Evolutionary conservation across 2,329 filamentous ascomycete species (phyloP).

Genomic region (Aspergillus melleus): DNA sequence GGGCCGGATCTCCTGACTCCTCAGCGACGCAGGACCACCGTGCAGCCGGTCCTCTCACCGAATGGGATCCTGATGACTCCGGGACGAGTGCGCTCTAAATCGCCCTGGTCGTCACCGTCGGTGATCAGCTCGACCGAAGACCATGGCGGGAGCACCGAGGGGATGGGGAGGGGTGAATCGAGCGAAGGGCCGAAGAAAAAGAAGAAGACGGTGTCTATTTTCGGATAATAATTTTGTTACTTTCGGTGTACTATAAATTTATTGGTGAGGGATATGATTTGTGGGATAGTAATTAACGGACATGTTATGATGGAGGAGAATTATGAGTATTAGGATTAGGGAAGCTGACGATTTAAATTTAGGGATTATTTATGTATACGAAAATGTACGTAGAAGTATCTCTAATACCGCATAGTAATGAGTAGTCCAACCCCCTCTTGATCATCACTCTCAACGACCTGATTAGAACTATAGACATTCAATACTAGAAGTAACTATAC

Average conservation of each 20-base stretch:
- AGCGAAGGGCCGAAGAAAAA: neutral
- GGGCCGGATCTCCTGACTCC: slow-evolving; percentile 12
- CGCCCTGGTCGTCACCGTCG: slow-evolving; percentile 2
- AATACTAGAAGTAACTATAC: too few species aligned
- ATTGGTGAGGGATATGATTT: neutral
- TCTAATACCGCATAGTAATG: too few species aligned
- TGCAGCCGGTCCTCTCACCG: slow-evolving; percentile 14
- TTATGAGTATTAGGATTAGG: neutral
- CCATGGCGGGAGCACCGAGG: neutral
- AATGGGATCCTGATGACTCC: slow-evolving; percentile 23
- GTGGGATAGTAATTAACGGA: neutral
- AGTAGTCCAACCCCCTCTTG: too few species aligned
- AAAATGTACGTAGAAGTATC: too few species aligned
- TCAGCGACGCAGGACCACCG: slow-evolving; percentile 17
- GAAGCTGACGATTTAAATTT: neutral
- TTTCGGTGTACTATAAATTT: neutral
- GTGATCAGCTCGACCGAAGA: neutral
- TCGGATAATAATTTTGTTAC: neutral
- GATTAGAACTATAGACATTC: too few species aligned
- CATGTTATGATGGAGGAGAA: neutral
- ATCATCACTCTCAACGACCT: too few species aligned
- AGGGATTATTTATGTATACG: neutral
- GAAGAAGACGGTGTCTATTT: slow-evolving; percentile 10
- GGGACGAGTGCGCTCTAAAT: slow-evolving; percentile 1
- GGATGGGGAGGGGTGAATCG: neutral